A percentile compares a stretch with the other conserved stretches of the same genome.
Evolutionary conservation across 75 land plant species (phyloP).

Genomic region (Picea glauca): DNA sequence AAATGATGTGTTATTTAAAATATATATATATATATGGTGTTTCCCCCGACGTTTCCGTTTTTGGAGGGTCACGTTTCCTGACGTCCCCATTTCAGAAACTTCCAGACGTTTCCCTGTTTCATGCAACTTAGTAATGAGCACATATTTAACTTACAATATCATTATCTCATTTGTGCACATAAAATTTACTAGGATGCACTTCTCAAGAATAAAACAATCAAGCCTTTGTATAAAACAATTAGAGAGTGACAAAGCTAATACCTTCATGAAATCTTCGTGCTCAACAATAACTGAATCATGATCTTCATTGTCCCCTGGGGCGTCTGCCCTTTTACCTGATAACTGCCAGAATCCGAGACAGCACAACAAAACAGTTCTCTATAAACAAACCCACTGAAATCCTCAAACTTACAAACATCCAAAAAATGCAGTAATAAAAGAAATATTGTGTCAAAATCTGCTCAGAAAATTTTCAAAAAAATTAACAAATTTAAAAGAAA

Average conservation of each 20-base stretch:
- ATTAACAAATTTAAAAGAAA: too few species aligned
- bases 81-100: too few species aligned
- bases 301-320: slow-evolving; percentile 19
- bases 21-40: too few species aligned
- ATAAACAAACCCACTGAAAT: not conserved
- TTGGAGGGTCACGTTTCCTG: too few species aligned
- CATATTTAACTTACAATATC: not conserved
- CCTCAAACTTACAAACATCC: not conserved
- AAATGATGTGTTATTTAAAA: too few species aligned
- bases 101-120: too few species aligned
- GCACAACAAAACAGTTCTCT: not conserved
- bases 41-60: too few species aligned
- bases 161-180: not conserved
- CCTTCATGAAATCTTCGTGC: slow-evolving; percentile 81
- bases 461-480: too few species aligned
- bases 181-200: not conserved
- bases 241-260: slow-evolving; percentile 16
- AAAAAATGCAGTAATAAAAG: too few species aligned
- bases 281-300: slow-evolving; percentile 58
- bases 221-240: not conserved
- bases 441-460: too few species aligned
- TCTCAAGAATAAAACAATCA: not conserved
- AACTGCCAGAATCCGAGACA: not conserved
- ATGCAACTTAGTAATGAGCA: not conserved
- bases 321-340: slow-evolving; percentile 11